Percentiles rank a stretch among this genome's conserved stretches.
phyloP scores from a whole-genome alignment of 176 grass and related monocot species.

The Canna indica region DNA sequence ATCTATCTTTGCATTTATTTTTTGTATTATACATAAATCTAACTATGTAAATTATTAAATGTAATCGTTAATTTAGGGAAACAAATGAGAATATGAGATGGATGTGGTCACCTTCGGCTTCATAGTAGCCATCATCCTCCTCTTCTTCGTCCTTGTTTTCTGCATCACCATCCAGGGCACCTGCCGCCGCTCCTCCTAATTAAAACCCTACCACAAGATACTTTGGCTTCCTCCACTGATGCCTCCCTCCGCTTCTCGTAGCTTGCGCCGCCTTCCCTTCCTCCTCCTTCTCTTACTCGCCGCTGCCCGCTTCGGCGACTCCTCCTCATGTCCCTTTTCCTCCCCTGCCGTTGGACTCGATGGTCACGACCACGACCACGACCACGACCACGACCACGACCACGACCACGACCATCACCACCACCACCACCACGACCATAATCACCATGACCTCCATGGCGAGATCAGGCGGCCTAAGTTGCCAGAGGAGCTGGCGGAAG shows the following conservation, averaged over 20 bases:
- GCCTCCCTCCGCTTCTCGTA: background rate
- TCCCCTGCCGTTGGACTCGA: conserved; percentile 12
- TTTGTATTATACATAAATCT: background rate
- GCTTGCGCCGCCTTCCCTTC: background rate
- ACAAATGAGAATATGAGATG: conserved; percentile 3
- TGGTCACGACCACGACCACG: conserved; percentile 16
- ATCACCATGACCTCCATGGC: conserved; percentile 8
- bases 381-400: conserved; percentile 29
- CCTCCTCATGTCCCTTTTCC: conserved; percentile 28
- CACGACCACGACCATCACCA: conserved; percentile 5
- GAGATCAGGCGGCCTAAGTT: conserved; percentile 49
- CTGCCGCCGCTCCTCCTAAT: background rate
- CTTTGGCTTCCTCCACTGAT: background rate
- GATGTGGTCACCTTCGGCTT: conserved; percentile 12
- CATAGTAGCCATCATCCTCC: conserved; percentile 6
- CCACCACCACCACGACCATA: conserved; percentile 14
- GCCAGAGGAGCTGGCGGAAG: conserved; percentile 86
- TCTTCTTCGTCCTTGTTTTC: conserved; percentile 12
- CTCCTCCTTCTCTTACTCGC: conserved; percentile 25
- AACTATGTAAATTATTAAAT: background rate
- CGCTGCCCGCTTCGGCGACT: conserved; percentile 22
- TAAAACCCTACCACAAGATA: too few relatives aligned
- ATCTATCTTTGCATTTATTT: background rate
- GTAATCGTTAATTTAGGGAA: too few relatives aligned
- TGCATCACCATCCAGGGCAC: conserved; percentile 3